These are phyloP conservation scores for Populus hybrid DNA, from an alignment of 441 rosid species.

Conservation along the genomic window DNA sequence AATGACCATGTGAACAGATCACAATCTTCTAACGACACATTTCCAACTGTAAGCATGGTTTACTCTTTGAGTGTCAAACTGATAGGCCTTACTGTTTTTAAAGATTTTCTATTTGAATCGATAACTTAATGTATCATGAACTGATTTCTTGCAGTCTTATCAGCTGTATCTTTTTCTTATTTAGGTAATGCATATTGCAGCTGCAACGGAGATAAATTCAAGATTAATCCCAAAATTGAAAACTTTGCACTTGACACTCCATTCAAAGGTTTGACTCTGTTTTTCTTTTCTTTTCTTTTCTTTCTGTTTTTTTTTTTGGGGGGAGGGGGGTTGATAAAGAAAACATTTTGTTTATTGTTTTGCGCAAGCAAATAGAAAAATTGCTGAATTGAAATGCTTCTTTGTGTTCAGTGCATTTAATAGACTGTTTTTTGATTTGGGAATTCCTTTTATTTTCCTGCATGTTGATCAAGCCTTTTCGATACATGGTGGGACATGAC, in stretches of 20 bases:
- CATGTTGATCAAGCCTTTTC: not conserved
- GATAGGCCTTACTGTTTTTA: not conserved
- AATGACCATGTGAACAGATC: conserved; percentile 97
- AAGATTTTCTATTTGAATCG: not conserved
- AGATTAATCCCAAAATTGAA: conserved; percentile 75
- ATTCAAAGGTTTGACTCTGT: conserved; percentile 52
- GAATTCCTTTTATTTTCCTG: not conserved
- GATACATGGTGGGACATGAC: not conserved
- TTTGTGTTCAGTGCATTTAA: not conserved
- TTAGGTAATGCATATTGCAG: conserved; percentile 97
- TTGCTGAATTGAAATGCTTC: not conserved
- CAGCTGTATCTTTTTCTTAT: conserved; percentile 14
- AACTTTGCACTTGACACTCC: conserved; percentile 58
- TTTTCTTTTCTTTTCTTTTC: not conserved
- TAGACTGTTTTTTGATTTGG: not conserved
- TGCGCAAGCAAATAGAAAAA: not conserved
- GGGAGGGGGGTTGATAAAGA: not conserved
- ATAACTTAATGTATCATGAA: not conserved
- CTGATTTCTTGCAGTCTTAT: conserved; percentile 2
- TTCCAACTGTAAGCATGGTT: conserved; percentile 70
- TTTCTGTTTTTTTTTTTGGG: not conserved
- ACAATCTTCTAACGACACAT: conserved; percentile 93
- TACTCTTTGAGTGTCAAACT: conserved; percentile 1
- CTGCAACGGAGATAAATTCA: conserved; percentile 77
- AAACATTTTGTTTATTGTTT: conserved; percentile 7